A percentile compares a stretch with the other conserved stretches of the same genome.
These are phyloP conservation scores for Tolypocladium inflatum DNA, from an alignment of 2,329 filamentous ascomycete genomes.

Conservation along the genomic window DNA sequence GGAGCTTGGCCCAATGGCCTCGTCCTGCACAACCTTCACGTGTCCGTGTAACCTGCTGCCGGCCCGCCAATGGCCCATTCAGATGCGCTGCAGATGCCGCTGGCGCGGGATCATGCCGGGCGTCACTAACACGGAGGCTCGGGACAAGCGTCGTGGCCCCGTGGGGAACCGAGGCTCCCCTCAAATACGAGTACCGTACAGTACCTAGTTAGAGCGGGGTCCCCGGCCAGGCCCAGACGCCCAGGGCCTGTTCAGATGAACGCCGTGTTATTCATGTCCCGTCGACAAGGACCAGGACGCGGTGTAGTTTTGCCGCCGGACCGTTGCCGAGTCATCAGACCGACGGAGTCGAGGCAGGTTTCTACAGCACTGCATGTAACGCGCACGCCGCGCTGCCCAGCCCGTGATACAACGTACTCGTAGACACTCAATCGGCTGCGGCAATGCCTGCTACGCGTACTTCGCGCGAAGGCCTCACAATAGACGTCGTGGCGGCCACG, in stretches of 20 bases:
- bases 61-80: neutral
- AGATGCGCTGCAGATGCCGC: neutral
- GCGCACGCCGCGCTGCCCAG: no score
- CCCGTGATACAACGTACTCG: no score
- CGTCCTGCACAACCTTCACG: neutral
- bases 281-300: no score
- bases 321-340: no score
- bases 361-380: no score
- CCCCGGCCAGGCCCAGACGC: no score
- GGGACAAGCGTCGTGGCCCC: neutral
- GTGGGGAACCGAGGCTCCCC: neutral
- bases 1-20: neutral
- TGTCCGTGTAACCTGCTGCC: neutral
- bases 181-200: no score
- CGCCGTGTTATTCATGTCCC: no score
- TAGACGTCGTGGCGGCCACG: constrained; percentile 11
- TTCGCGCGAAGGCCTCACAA: constrained; percentile 14
- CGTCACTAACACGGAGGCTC: neutral
- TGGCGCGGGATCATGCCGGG: neutral
- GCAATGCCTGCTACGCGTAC: neutral
- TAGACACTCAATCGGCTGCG: neutral
- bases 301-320: no score
- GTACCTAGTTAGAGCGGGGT: no score
- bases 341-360: no score
- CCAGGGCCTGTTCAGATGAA: no score